Evolutionary conservation across 805 yeast species (phyloP).

Genomic region (Candida argentea): DNA sequence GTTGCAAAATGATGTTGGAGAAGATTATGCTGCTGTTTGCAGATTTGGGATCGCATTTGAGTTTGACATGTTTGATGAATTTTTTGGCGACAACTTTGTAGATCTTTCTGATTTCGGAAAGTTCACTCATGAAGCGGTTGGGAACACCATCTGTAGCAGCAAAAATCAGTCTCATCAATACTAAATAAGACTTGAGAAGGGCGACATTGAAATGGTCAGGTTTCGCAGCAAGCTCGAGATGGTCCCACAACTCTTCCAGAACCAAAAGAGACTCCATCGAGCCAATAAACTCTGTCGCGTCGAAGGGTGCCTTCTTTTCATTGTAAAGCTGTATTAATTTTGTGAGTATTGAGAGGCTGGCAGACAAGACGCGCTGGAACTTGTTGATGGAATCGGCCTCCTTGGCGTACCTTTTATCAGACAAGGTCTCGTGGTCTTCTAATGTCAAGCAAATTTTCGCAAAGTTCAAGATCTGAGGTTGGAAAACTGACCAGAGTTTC

Average conservation of each 20-base stretch:
- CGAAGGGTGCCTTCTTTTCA: no score
- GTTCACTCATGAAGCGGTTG: slow-evolving; percentile 4
- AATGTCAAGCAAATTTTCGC: slow-evolving; percentile 39
- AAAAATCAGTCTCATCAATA: slow-evolving; percentile 13
- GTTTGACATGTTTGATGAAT: slow-evolving; percentile 33
- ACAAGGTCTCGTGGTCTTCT: slow-evolving; percentile 54
- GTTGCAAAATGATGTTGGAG: slow-evolving; percentile 36
- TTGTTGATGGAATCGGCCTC: slow-evolving; percentile 58
- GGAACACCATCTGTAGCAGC: slow-evolving; percentile 6
- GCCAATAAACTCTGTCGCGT: slow-evolving; percentile 1
- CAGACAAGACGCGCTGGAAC: slow-evolving; percentile 45
- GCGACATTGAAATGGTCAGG: slow-evolving; percentile 19
- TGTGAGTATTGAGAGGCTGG: slow-evolving; percentile 40
- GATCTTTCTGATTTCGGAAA: slow-evolving; percentile 13
- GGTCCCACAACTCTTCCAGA: slow-evolving; percentile 25
- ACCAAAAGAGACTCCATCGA: slow-evolving; percentile 11
- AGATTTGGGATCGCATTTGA: slow-evolving; percentile 13
- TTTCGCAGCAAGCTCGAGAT: slow-evolving; percentile 14
- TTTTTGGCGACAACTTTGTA: slow-evolving; percentile 35
- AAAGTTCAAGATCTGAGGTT: slow-evolving; percentile 44
- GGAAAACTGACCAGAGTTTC: slow-evolving; percentile 49
- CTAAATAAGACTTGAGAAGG: slow-evolving; percentile 20
- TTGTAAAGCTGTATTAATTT: slow-evolving; percentile 7
- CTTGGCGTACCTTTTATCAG: slow-evolving; percentile 64
- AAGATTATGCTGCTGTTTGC: slow-evolving; percentile 26